Conservation (phyloP, 176 grass and related monocot genomes). For the Aegilops longissima region DNA sequence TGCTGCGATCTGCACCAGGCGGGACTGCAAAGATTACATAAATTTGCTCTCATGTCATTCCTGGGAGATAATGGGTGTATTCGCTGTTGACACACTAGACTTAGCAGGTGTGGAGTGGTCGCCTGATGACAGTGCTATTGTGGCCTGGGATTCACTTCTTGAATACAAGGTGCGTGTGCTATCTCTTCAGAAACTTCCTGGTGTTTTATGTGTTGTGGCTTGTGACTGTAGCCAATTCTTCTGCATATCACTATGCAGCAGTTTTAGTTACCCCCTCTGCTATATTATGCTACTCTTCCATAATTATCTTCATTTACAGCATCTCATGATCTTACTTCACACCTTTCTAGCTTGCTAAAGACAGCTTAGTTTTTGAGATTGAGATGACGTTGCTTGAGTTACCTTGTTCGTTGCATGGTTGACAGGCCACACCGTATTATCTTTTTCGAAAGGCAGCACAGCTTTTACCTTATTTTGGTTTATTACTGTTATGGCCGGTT, state of each 20-base stretch:
- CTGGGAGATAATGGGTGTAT: conserved; percentile 88
- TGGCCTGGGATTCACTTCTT: conserved; percentile 97
- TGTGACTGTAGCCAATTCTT: conserved; percentile 3
- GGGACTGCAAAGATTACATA: conserved; percentile 96
- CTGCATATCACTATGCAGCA: neutral
- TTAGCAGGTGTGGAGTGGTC: conserved; percentile 90
- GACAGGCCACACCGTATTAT: neutral
- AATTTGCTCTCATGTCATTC: conserved; percentile 92
- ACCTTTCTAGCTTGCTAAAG: conserved; percentile 4
- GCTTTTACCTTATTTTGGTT: conserved; percentile 12
- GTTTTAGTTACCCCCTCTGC: conserved; percentile 8
- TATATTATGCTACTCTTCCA: neutral
- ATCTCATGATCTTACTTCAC: neutral
- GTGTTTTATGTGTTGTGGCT: neutral
- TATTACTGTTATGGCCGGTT: too few species aligned
- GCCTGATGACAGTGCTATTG: conserved; percentile 85
- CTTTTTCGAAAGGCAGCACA: neutral
- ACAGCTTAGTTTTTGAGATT: neutral
- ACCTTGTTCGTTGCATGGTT: conserved; percentile 5
- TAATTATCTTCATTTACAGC: neutral
- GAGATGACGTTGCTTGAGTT: neutral
- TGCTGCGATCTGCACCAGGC: conserved; percentile 80
- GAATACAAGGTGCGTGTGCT: conserved; percentile 71
- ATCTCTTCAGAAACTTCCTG: conserved; percentile 21
- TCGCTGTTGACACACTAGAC: conserved; percentile 84